Base-by-base conservation (phyloP, 768 basidiomycete species). In the Pulveroboletus sp. region DNA sequence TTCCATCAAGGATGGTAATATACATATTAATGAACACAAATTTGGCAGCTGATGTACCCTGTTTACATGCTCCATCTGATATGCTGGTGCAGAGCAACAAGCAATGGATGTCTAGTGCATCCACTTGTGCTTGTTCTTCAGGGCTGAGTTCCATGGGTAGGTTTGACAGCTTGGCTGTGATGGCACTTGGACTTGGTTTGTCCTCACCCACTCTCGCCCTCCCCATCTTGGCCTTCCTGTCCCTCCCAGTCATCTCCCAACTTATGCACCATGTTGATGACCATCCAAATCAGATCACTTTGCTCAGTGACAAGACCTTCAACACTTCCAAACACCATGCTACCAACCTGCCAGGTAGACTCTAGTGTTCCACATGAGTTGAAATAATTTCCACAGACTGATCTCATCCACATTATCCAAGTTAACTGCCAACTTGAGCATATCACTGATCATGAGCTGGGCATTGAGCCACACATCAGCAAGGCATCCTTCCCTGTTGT, bases 331-430 rank as follows among this genome's bases (percentile, higher is more conserved):
- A 74, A 62, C 90, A 93, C 43, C 75, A 75, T 2, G 84, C 75
- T 34, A 93, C 74, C 19, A 95, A 73, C 12, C 68, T 64, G 43
- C 85, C 79, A 0, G 93, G 90, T 1, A 97, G 85, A 79, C 1
- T 79, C 79, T 75, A 89, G 96, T 94, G 42, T 86, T 81, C 19
- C 92, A 82, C 58, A 94, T 82, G 27, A 94, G 82, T 43, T 80
- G 76, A 60, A 88, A 89, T 85, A 93, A 92, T 68, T 87, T 88
- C 50, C 92, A 71, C 51, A 91, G 71, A 4, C 95, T 94, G 51
- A 87, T 89, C 67, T 96, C 93, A 69, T 98, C 95, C 0, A 84
- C 80, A 59, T 94, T 96, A 65, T 97, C 94, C 23, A 93, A 73
- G 52, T 86, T 79, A 4, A 86, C 76, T 0, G 89, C 89, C 26